Base-by-base conservation (phyloP, 2,329 filamentous ascomycete species). In the Aureobasidium sp. region DNA sequence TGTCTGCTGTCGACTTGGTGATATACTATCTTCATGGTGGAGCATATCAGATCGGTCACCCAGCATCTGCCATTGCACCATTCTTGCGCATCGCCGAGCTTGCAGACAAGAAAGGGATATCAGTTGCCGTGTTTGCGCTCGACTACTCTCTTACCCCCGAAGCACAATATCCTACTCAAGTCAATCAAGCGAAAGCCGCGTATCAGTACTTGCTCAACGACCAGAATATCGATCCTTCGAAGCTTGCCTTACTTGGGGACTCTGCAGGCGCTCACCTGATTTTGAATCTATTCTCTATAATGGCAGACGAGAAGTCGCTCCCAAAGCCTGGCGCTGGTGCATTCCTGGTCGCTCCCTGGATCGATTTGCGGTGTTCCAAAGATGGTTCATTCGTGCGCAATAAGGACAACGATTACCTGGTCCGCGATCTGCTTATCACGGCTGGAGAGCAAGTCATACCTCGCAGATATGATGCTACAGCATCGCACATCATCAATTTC, bases 21-120 rank as follows among this genome's bases (percentile, higher is more conserved):
- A 41, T 63, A 29, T 50, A 37, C n/a, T 64, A 62, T 25, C 37
- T 64, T 13, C 63, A 64, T 13, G 63, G 63, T 21, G 63, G 63
- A 21, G 63, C 29, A 6, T 64, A 64, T 47, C 25, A 50, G 5
- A 32, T 55, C n/a, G 63, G 63, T 2, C 48, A 49, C 44, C 49
- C 63, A 11, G 34, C 25, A 5, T 8, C 41, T 7, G 30, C 58
- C 5, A 4, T 62, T 2, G 21, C 45, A 4, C 25, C 32, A n/a
- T 61, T 61, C n/a, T 29, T 64, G 16, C 45, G 63, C 6, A 30
- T 62, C 1, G 53, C 59, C 6, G 59, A 64, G 21, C 36, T 64
- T 11, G 37, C 41, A 16, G 53, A 32, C 3, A 13, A 42, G 7
- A 47, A 45, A 5, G 42, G 55, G 16, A 36, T 61, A 30, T 58